Percentiles rank a stretch among this genome's conserved stretches.
These are phyloP conservation scores for Naganishia friedmannii DNA, from an alignment of 768 basidiomycete genomes.

Conservation along the genomic window DNA sequence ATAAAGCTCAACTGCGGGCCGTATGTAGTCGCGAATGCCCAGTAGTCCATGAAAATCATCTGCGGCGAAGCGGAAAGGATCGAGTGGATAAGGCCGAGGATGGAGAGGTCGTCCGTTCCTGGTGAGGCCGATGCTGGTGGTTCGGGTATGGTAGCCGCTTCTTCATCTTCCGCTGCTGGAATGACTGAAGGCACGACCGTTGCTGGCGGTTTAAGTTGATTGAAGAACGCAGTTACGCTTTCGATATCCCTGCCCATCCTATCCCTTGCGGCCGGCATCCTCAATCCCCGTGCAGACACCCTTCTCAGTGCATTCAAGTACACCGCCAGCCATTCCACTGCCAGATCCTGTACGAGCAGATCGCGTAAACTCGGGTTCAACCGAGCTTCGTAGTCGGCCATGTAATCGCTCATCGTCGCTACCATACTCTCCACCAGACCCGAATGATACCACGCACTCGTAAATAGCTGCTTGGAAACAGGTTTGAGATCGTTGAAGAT, in stretches of 20 bases:
- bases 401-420: slow-evolving; percentile 94
- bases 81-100: slow-evolving; percentile 75
- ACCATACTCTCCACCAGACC: slow-evolving; percentile 81
- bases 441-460: slow-evolving; percentile 73
- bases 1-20: slow-evolving; percentile 90
- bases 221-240: slow-evolving; percentile 75
- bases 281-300: slow-evolving; percentile 66
- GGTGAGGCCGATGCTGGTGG: background rate
- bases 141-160: background rate
- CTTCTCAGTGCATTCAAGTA: slow-evolving; percentile 85
- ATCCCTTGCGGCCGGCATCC: slow-evolving; percentile 78
- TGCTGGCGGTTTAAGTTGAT: slow-evolving; percentile 60
- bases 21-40: slow-evolving; percentile 85
- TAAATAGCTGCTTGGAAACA: slow-evolving; percentile 79
- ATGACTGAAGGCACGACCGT: slow-evolving; percentile 36
- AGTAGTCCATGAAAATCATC: slow-evolving; percentile 87
- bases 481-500: slow-evolving; percentile 92
- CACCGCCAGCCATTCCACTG: slow-evolving; percentile 81
- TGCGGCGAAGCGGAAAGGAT: slow-evolving; percentile 82
- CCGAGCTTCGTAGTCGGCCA: slow-evolving; percentile 86
- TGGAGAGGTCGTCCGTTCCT: slow-evolving; percentile 51
- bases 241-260: slow-evolving; percentile 78
- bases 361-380: slow-evolving; percentile 88
- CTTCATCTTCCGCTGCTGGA: background rate
- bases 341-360: slow-evolving; percentile 83